Evolutionary conservation across 2,329 filamentous ascomycete species (phyloP).

Genomic region (Lasiodiplodia citricola): DNA sequence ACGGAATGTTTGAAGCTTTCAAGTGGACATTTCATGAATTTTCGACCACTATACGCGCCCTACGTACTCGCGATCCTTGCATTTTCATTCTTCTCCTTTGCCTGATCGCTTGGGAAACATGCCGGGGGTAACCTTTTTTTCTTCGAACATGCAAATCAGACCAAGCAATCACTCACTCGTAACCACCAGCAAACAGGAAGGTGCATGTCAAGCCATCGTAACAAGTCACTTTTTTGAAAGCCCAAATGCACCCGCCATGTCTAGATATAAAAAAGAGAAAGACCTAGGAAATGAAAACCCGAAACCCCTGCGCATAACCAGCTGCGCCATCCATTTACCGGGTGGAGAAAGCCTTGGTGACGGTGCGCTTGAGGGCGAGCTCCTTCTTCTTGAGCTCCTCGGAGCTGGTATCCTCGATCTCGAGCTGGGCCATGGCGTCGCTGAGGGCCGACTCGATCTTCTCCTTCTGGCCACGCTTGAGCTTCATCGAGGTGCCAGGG

Average conservation of each 20-base stretch:
- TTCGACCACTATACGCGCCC: constrained; percentile 17
- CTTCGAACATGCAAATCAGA: constrained; percentile 11
- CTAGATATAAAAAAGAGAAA: constrained; percentile 23
- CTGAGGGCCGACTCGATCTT: constrained; percentile 98
- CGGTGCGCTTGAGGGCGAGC: constrained; percentile 93
- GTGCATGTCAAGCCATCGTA: constrained; percentile 26
- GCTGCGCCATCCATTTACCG: constrained; percentile 62
- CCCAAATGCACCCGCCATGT: constrained; percentile 26
- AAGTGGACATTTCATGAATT: constrained; percentile 2
- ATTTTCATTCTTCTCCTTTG: not conserved
- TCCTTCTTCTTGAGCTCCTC: constrained; percentile 99
- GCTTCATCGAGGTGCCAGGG: constrained; percentile 92
- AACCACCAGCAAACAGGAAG: constrained; percentile 20
- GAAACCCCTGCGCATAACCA: constrained; percentile 12
- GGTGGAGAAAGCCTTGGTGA: constrained; percentile 97
- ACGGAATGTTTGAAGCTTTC: too few relatives aligned
- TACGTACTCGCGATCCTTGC: constrained; percentile 16
- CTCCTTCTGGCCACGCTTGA: constrained; percentile 99
- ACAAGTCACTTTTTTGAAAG: constrained; percentile 25
- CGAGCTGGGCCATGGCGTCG: constrained; percentile 96
- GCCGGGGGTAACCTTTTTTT: constrained; percentile 13
- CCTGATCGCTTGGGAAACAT: constrained; percentile 20
- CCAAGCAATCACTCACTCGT: constrained; percentile 22
- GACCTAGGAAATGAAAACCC: constrained; percentile 6
- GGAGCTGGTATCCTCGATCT: constrained; percentile 87